Conservation (phyloP, 176 grass and related monocot species). For the Carex scoparia region DNA sequence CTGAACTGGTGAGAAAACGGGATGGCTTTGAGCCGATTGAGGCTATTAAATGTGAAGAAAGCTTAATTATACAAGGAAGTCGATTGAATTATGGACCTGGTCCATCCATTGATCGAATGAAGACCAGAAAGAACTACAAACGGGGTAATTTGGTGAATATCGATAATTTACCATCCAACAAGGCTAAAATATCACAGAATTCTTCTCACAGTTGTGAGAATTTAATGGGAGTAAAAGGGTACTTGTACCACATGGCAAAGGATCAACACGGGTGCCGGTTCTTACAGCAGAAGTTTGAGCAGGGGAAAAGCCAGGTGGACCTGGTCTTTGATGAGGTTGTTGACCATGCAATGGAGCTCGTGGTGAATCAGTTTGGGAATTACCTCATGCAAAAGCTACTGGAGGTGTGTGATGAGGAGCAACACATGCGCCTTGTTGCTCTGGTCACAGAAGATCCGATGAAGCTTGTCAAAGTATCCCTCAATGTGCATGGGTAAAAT, state of each 20-base stretch:
- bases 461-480: constrained; percentile 46
- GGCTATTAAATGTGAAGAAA: constrained; percentile 35
- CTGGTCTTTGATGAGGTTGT: constrained; percentile 64
- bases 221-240: constrained; percentile 44
- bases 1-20: not conserved
- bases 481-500: constrained; percentile 79
- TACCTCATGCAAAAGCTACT: constrained; percentile 84
- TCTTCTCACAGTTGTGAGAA: constrained; percentile 42
- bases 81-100: constrained; percentile 28
- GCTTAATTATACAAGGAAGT: constrained; percentile 47
- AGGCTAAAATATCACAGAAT: constrained; percentile 32
- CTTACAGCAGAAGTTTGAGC: constrained; percentile 65
- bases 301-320: constrained; percentile 58
- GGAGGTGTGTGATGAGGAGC: constrained; percentile 68
- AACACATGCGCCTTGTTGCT: constrained; percentile 41
- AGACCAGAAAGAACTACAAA: constrained; percentile 33
- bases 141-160: constrained; percentile 15
- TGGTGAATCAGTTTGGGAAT: constrained; percentile 70
- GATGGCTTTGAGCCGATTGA: constrained; percentile 28
- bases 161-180: constrained; percentile 7
- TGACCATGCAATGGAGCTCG: constrained; percentile 55
- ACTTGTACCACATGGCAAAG: constrained; percentile 67
- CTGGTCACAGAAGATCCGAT: constrained; percentile 47
- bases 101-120: constrained; percentile 5
- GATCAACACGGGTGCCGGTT: constrained; percentile 57